Conservation (phyloP, 768 basidiomycete genomes). For the Russula sp. region DNA sequence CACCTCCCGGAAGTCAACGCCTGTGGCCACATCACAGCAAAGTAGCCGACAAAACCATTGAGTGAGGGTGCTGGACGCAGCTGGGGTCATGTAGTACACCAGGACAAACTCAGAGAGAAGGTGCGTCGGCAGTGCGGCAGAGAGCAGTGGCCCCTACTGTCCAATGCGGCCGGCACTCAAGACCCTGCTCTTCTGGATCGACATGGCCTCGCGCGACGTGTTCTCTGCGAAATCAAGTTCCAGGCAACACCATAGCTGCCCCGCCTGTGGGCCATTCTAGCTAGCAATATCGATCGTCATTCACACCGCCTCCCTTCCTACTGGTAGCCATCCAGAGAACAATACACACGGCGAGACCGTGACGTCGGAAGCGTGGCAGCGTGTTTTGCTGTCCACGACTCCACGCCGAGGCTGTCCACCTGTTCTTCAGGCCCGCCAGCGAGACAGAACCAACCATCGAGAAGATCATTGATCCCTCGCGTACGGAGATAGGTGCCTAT, state of each 20-base stretch:
- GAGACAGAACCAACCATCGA: conserved; percentile 48
- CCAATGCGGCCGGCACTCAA: conserved; percentile 44
- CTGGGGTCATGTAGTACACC: conserved; percentile 81
- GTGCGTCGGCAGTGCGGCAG: conserved; percentile 65
- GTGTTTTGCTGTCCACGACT: conserved; percentile 91
- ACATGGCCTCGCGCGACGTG: conserved; percentile 76
- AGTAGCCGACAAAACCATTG: conserved; percentile 64
- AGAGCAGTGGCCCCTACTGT: conserved; percentile 43
- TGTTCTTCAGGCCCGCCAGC: conserved; percentile 53
- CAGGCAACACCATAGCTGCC: too few species aligned
- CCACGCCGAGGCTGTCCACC: conserved; percentile 90
- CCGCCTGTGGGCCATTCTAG: too few species aligned
- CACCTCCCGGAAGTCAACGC: not conserved
- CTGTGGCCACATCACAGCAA: conserved; percentile 26
- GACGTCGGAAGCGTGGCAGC: conserved; percentile 67
- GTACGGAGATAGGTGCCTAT: conserved; percentile 88
- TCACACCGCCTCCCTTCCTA: not conserved
- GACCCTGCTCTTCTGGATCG: conserved; percentile 62
- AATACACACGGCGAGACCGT: conserved; percentile 67
- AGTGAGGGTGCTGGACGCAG: conserved; percentile 52
- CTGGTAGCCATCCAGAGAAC: not conserved
- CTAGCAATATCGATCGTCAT: too few species aligned
- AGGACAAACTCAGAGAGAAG: conserved; percentile 94
- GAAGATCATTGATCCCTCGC: conserved; percentile 69
- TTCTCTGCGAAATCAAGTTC: conserved; percentile 88